These are phyloP conservation scores for Mycena sp. DNA, from an alignment of 1,284 basidiomycete genomes.

Conservation along the genomic window DNA sequence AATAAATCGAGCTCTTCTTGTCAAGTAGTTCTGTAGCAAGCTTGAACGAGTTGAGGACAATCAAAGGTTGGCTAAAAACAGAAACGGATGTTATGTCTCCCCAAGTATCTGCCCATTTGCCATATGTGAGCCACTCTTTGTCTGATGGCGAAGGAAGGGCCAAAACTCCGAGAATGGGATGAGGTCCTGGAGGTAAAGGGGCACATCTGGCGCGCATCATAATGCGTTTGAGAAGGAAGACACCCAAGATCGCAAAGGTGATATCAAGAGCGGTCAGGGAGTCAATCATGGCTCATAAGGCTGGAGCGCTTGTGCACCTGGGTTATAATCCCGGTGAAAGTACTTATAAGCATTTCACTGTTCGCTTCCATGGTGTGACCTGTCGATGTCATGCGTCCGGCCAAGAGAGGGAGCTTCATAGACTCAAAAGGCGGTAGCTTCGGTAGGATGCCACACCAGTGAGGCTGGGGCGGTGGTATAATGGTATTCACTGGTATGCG, in stretches of 20 bases:
- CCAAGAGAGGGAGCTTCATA: too few relatives aligned
- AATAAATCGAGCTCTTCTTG: slow-evolving; percentile 38
- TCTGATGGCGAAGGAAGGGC: slow-evolving; percentile 8
- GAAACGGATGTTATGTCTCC: slow-evolving; percentile 22
- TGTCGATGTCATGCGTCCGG: too few relatives aligned
- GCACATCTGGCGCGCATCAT: neutral
- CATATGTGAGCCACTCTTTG: slow-evolving; percentile 24
- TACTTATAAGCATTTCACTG: too few relatives aligned
- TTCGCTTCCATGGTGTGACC: too few relatives aligned
- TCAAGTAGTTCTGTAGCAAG: slow-evolving; percentile 39
- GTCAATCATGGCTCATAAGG: slow-evolving; percentile 1
- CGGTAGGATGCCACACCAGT: too few relatives aligned
- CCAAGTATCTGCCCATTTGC: slow-evolving; percentile 22
- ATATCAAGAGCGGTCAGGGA: neutral
- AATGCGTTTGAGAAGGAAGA: slow-evolving; percentile 1
- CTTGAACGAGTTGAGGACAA: slow-evolving; percentile 39
- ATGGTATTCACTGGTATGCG: too few relatives aligned
- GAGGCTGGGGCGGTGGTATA: too few relatives aligned
- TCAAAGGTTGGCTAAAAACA: slow-evolving; percentile 30
- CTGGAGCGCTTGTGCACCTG: too few relatives aligned
- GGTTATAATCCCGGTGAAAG: too few relatives aligned
- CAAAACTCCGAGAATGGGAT: slow-evolving; percentile 6
- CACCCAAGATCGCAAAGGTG: neutral
- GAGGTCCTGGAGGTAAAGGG: slow-evolving; percentile 14
- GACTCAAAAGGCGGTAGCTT: too few relatives aligned